These are phyloP conservation scores for Fraxinus greggii DNA, from an alignment of 305 asterid species.

Conservation along the genomic window DNA sequence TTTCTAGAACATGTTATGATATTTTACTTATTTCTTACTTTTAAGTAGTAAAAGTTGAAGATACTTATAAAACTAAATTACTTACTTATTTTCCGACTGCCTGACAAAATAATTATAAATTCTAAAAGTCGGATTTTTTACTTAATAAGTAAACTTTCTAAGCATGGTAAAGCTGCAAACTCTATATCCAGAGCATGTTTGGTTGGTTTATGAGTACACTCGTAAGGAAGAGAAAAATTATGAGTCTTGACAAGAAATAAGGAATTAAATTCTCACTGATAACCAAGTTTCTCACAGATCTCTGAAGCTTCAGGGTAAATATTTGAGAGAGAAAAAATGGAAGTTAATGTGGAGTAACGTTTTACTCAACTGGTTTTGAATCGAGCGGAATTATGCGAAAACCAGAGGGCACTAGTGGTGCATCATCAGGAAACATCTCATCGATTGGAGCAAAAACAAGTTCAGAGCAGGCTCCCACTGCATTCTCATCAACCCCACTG, in stretches of 20 bases:
- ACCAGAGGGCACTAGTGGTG: conserved; percentile 78
- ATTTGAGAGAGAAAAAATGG: not conserved
- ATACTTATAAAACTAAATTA: not conserved
- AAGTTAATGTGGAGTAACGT: not conserved
- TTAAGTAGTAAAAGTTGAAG: not conserved
- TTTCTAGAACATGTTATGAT: not conserved
- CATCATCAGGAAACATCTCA: conserved; percentile 90
- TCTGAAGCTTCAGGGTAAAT: not conserved
- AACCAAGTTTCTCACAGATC: not conserved
- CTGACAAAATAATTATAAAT: not conserved
- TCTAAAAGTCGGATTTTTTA: not conserved
- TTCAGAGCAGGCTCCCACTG: conserved; percentile 80
- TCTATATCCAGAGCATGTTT: not conserved
- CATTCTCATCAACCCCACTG: conserved; percentile 81
- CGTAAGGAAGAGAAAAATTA: not conserved
- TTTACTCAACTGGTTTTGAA: conserved; percentile 70
- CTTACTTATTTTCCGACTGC: not conserved
- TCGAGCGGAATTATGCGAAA: conserved; percentile 82
- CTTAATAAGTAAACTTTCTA: not conserved
- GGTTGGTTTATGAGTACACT: not conserved
- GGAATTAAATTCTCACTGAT: not conserved
- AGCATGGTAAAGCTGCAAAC: not conserved
- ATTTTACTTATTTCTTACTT: not conserved
- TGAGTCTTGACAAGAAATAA: not conserved
- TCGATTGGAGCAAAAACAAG: conserved; percentile 89